phyloP scores from a whole-genome alignment of 2,329 filamentous ascomycete genomes.

The Alternaria sp. region DNA sequence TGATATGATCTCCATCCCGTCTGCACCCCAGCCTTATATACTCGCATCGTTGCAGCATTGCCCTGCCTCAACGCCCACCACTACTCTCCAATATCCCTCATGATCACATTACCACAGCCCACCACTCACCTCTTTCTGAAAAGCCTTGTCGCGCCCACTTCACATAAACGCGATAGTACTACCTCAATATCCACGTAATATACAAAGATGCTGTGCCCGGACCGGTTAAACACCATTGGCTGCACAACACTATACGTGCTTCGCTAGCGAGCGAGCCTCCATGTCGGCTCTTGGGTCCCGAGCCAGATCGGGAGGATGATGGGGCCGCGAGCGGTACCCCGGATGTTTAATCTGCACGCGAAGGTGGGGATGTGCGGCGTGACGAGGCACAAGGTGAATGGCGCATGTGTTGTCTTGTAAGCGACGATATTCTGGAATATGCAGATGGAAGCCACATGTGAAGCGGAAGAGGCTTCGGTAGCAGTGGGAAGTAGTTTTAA shows the following conservation, averaged over 20 bases:
- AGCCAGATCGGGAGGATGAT: constrained; percentile 17
- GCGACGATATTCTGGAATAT: neutral
- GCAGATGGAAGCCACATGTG: neutral
- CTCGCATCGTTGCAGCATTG: neutral
- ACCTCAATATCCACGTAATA: constrained; percentile 30
- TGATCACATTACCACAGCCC: constrained; percentile 13
- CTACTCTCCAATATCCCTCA: constrained; percentile 13
- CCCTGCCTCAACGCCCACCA: neutral
- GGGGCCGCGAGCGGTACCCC: constrained; percentile 24
- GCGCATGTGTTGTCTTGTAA: neutral
- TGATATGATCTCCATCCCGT: neutral
- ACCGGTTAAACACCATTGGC: constrained; percentile 32
- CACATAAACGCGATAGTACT: constrained; percentile 31
- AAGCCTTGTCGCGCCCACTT: constrained; percentile 11
- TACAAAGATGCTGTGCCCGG: constrained; percentile 25
- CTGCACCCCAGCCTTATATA: constrained; percentile 22
- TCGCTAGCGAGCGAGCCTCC: constrained; percentile 16
- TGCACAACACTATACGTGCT: constrained; percentile 21
- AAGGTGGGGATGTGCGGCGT: constrained; percentile 22
- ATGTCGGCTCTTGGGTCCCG: constrained; percentile 36
- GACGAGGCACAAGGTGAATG: constrained; percentile 9
- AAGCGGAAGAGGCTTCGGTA: neutral
- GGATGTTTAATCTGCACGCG: constrained; percentile 28
- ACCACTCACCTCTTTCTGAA: constrained; percentile 8
- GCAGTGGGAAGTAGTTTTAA: neutral